Base-by-base conservation (phyloP, 106 monocot genomes). In the Triglochin maritima region DNA sequence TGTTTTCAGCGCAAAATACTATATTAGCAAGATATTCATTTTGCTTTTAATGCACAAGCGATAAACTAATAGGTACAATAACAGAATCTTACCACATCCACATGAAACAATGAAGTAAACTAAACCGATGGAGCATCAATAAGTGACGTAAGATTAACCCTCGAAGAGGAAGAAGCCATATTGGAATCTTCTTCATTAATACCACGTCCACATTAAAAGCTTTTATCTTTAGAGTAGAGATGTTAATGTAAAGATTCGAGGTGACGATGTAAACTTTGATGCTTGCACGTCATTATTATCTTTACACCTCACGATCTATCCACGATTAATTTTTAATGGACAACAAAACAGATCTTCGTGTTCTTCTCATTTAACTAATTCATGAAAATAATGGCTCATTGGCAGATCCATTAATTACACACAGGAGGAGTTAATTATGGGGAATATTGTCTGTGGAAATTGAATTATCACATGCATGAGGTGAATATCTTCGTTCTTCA, bases 171-270 rank as follows among this genome's bases (percentile, higher is more conserved):
- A 29, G 29, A 29, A 29, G 29, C 17, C 3, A 57, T 57, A n/a
- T 13, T 57, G 57, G 57, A 57, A 57, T 57, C 57, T 15, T 57
- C 57, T 17, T 57, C 57, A 57, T 57, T 13, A 57, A 57, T 15
- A 17, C n/a, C 15, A 57, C n/a, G n/a, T n/a, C 10, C 9, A 57
- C 12, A 57, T 57, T n/a, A 15, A 6, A 57, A 17, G 17, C n/a
- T 17, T 16, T 15, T 2, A 57, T 3, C n/a, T 57, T 4, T n/a
- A 57, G 17, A 17, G 57, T 57, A 57, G 29, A 29, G 29, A 29
- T 29, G 29, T 29, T 29, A 29, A 29, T 1, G 29, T 29, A 29
- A 0, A 29, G 29, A 29, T 29, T 29, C 29, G 29, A 29, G 29
- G 29, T 29, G 29, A 57, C 57, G 57, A 15, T n/a, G 7, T n/a